Conservation (phyloP, 2,329 filamentous ascomycete species). For the Nannizziopsis arthrosporioides region DNA sequence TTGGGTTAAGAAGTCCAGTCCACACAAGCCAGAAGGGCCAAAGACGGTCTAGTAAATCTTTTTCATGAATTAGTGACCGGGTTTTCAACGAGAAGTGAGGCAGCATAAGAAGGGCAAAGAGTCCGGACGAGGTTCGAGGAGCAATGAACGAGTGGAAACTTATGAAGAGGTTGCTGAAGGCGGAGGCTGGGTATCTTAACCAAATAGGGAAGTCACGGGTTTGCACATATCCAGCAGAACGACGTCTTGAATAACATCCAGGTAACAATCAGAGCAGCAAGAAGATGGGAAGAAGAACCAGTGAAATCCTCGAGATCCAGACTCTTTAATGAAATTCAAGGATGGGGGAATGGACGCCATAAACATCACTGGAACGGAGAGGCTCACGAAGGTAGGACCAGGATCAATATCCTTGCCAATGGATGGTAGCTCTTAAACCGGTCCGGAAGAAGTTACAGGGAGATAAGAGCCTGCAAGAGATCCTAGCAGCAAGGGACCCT, state of each 20-base stretch:
- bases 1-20: too few species aligned
- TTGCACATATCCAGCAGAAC: neutral
- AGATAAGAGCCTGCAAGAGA: slow-evolving; percentile 3
- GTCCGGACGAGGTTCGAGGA: neutral
- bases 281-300: too few species aligned
- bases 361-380: neutral
- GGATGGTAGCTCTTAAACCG: neutral
- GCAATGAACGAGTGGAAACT: neutral
- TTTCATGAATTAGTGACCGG: too few species aligned
- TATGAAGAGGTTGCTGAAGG: neutral
- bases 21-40: too few species aligned
- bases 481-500: neutral
- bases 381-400: slow-evolving; percentile 5
- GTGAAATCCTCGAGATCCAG: too few species aligned
- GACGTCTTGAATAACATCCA: too few species aligned
- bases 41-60: too few species aligned
- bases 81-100: too few species aligned
- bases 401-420: slow-evolving; percentile 1
- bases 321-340: neutral
- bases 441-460: neutral
- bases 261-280: too few species aligned
- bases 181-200: neutral
- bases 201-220: slow-evolving; percentile 1
- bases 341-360: neutral
- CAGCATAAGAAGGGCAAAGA: neutral